These are phyloP conservation scores for Podospora appendiculata DNA, from an alignment of 495 filamentous ascomycete species.

Conservation along the genomic window DNA sequence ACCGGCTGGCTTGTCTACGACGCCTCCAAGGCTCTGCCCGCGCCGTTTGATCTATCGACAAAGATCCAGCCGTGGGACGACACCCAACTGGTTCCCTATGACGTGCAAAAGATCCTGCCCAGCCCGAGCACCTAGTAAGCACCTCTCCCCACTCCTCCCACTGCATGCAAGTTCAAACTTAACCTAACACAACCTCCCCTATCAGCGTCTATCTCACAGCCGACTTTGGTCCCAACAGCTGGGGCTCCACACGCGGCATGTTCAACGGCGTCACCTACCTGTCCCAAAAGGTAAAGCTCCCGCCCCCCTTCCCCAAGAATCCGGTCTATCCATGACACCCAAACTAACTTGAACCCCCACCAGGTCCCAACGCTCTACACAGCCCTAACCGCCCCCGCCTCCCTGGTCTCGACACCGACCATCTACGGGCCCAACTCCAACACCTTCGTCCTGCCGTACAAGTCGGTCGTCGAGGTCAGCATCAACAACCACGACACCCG, in stretches of 20 bases:
- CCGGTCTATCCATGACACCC: not conserved
- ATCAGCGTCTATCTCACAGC: not conserved
- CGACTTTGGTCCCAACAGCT: slow-evolving; percentile 1
- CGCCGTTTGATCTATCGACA: not conserved
- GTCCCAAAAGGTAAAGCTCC: not conserved
- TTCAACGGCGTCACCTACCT: slow-evolving; percentile 3
- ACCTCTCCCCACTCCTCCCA: too few species aligned
- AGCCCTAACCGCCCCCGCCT: slow-evolving; percentile 34
- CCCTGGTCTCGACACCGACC: slow-evolving; percentile 38
- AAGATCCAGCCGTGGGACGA: slow-evolving; percentile 1
- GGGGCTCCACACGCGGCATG: not conserved
- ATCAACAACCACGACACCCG: slow-evolving; percentile 62
- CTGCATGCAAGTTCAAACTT: too few species aligned
- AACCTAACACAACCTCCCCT: too few species aligned
- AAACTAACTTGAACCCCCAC: not conserved
- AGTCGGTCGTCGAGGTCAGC: slow-evolving; percentile 52
- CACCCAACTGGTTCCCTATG: not conserved
- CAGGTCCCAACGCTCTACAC: slow-evolving; percentile 57
- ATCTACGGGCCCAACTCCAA: slow-evolving; percentile 40
- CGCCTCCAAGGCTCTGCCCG: slow-evolving; percentile 36
- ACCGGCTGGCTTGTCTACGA: slow-evolving; percentile 61
- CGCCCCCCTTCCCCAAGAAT: not conserved
- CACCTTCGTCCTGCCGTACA: slow-evolving; percentile 42
- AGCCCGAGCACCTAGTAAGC: not conserved
- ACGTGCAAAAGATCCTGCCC: not conserved